A percentile compares a stretch with the other conserved stretches of the same genome.
phyloP scores from a whole-genome alignment of 768 basidiomycete species.

The Gloeophyllum trabeum region DNA sequence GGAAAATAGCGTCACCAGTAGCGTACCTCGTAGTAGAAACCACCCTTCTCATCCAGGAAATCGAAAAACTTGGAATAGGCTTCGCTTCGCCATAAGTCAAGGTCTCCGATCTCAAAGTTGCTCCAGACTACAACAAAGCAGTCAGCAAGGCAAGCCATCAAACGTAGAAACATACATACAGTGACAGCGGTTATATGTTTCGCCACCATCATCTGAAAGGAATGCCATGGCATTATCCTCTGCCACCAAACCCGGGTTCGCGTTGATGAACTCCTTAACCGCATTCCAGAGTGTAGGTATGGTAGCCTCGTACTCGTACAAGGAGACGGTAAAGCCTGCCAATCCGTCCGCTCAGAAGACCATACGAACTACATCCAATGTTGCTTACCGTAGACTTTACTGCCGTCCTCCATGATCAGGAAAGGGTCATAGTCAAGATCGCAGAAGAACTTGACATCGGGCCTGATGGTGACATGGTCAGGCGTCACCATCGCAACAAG shows the following conservation, averaged over 20 bases:
- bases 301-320: constrained; percentile 67
- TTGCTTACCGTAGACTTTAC: constrained; percentile 38
- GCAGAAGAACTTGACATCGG: constrained; percentile 47
- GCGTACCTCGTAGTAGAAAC: constrained; percentile 46
- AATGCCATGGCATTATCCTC: constrained; percentile 44
- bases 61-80: constrained; percentile 50
- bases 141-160: not conserved
- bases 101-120: constrained; percentile 53
- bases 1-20: not conserved
- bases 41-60: constrained; percentile 39
- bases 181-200: constrained; percentile 48
- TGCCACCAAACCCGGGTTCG: constrained; percentile 34
- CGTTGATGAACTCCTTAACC: constrained; percentile 47
- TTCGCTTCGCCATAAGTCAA: constrained; percentile 45
- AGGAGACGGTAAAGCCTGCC: constrained; percentile 58
- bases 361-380: not conserved
- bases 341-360: constrained; percentile 9
- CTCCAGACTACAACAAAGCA: constrained; percentile 36
- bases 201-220: constrained; percentile 42
- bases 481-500: not conserved
- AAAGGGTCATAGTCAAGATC: constrained; percentile 48
- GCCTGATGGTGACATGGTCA: constrained; percentile 20
- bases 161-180: constrained; percentile 20
- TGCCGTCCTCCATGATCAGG: constrained; percentile 42
- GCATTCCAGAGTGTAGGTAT: constrained; percentile 66